Evolutionary conservation across 768 basidiomycete species (phyloP).

Genomic region (Trametes meyenii): DNA sequence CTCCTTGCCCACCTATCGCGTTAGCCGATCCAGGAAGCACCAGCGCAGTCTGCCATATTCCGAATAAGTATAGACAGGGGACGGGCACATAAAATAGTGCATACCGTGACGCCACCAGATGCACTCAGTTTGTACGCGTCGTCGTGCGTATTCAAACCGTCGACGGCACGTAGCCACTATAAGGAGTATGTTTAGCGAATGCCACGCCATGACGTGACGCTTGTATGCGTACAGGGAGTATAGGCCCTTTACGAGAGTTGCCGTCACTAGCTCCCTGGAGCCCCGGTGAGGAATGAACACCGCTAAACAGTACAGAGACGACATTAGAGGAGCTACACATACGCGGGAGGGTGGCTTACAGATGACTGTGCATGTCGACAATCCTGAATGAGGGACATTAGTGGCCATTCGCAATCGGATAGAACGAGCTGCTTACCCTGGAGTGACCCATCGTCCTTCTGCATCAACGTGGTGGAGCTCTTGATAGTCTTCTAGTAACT

Average conservation of each 20-base stretch:
- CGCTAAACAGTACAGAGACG: neutral
- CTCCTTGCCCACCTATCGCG: conserved; percentile 67
- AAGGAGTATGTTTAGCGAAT: neutral
- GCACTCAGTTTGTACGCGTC: conserved; percentile 66
- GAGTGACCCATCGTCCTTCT: conserved; percentile 74
- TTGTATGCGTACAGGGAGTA: conserved; percentile 29
- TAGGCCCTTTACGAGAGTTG: conserved; percentile 44
- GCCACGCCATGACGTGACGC: conserved; percentile 31
- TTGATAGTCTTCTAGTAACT: conserved; percentile 25
- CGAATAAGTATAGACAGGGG: neutral
- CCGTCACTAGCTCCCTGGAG: conserved; percentile 41
- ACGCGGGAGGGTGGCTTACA: conserved; percentile 30
- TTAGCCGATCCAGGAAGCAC: conserved; percentile 71
- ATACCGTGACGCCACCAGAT: conserved; percentile 73
- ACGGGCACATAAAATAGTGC: neutral
- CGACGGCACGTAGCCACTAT: conserved; percentile 68
- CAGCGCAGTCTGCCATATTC: conserved; percentile 48
- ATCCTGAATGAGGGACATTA: conserved; percentile 1
- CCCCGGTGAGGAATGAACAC: conserved; percentile 19
- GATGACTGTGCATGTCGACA: conserved; percentile 18
- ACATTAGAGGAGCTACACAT: conserved; percentile 43
- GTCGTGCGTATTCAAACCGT: conserved; percentile 82
- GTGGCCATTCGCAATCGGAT: neutral
- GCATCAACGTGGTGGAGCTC: conserved; percentile 61
- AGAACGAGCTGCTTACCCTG: conserved; percentile 45